Percentiles rank a stretch among this genome's conserved stretches.
Evolutionary conservation across 805 yeast genomes (phyloP).

Genomic region (Ogataea parapolymorpha): DNA sequence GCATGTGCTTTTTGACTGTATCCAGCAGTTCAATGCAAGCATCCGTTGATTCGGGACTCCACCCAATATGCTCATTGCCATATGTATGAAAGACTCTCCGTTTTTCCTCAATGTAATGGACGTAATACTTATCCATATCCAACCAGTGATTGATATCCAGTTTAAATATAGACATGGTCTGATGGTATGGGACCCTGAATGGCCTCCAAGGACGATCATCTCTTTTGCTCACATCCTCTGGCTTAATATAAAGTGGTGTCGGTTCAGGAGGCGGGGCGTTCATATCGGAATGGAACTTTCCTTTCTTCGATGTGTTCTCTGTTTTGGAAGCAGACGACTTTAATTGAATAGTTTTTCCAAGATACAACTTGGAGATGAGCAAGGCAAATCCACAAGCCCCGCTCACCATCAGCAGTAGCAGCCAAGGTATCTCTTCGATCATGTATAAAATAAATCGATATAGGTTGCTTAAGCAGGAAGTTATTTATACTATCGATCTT

Average conservation of each 20-base stretch:
- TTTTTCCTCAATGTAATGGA: slow-evolving; percentile 63
- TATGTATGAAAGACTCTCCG: slow-evolving; percentile 52
- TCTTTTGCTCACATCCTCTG: slow-evolving; percentile 60
- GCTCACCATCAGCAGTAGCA: slow-evolving; percentile 25
- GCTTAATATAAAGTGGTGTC: slow-evolving; percentile 59
- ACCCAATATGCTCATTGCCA: slow-evolving; percentile 60
- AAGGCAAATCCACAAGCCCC: slow-evolving; percentile 16
- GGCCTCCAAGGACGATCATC: slow-evolving; percentile 83
- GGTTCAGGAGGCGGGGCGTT: slow-evolving; percentile 42
- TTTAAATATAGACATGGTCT: slow-evolving; percentile 71
- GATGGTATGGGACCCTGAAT: slow-evolving; percentile 77
- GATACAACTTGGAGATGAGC: slow-evolving; percentile 15
- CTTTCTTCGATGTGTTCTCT: slow-evolving; percentile 8
- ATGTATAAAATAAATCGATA: background rate
- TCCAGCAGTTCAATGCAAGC: slow-evolving; percentile 64
- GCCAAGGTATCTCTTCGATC: slow-evolving; percentile 12
- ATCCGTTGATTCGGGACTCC: slow-evolving; percentile 62
- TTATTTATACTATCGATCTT: background rate
- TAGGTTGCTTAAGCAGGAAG: background rate
- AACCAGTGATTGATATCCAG: slow-evolving; percentile 74
- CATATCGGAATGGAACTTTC: slow-evolving; percentile 22
- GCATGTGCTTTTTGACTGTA: slow-evolving; percentile 55
- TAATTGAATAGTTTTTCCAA: slow-evolving; percentile 6
- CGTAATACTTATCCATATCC: slow-evolving; percentile 74
- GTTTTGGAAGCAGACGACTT: slow-evolving; percentile 1